Base-by-base conservation (phyloP, 176 grass and related monocot genomes). In the Avena atlantica region DNA sequence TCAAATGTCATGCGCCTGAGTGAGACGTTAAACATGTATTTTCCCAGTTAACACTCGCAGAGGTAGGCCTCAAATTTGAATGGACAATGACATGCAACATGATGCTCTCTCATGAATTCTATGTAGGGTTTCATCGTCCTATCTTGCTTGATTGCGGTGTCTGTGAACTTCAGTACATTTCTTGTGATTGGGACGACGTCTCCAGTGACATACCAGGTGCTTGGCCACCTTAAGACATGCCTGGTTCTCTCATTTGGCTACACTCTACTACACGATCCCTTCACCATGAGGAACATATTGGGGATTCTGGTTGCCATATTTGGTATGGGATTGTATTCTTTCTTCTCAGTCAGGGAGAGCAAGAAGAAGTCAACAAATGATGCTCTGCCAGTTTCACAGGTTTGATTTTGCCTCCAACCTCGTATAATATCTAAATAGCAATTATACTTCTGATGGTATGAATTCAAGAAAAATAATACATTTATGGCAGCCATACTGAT, bases 91-190 rank as follows among this genome's bases (percentile, higher is more conserved):
- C 47, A 89, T 73, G 13, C 67, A 81, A 78, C 66, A 81, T 89
- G 57, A 84, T 64, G 34, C 14, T 79, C 48, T 85, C 5, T 82
- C 44, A 70, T 87, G 62, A 74, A 87, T 79, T 57, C 74, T 84
- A 60, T 91, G 82, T n/a, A 99, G 97, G 97, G 91, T 75, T 99
- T 99, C 62, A 97, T 99, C 84, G 36, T 99, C 47, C 86, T 99
- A 58, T 99, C 97, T 65, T 99, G 97, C 58, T 93, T 97, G 89
- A 99, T 99, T 78, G 92, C 97, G 37, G 97, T 99, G 47, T 99
- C 94, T 11, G 97, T 99, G 52, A 99, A 99, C 94, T 97, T 99
- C 89, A 97, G 94, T 83, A 99, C 97, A 49, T 99, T 99, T 82
- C 89, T 99, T 68, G 97, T 99, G 49, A 99, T 99, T 60, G 97